A percentile compares a stretch with the other conserved stretches of the same genome.
These are phyloP conservation scores for Termitomyces sp. DNA, from an alignment of 768 basidiomycete species.

Conservation along the genomic window DNA sequence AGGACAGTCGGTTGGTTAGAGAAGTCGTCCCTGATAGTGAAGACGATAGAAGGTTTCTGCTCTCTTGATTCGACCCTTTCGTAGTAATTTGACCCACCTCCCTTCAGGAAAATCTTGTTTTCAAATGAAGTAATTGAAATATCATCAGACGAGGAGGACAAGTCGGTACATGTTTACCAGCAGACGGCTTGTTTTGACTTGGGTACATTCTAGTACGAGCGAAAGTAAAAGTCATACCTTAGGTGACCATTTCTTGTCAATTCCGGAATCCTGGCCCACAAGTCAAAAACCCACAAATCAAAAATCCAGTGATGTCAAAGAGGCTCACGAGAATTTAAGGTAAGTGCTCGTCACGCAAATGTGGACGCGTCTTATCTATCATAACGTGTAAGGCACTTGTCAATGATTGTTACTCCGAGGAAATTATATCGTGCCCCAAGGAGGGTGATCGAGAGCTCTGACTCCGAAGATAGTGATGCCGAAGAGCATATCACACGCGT, in stretches of 20 bases:
- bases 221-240: neutral
- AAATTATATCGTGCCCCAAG: slow-evolving; percentile 16
- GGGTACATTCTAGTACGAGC: neutral
- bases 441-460: slow-evolving; percentile 32
- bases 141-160: slow-evolving; percentile 42
- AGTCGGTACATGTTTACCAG: slow-evolving; percentile 24
- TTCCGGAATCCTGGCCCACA: neutral
- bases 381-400: neutral
- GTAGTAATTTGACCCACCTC: neutral
- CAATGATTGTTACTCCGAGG: slow-evolving; percentile 1
- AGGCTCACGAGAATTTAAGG: neutral
- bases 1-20: slow-evolving; percentile 1
- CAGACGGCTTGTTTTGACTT: neutral
- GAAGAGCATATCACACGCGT: slow-evolving; percentile 16
- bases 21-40: slow-evolving; percentile 47
- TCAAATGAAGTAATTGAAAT: slow-evolving; percentile 44
- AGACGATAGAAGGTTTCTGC: slow-evolving; percentile 29
- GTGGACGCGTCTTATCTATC: neutral
- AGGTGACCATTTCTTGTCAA: neutral
- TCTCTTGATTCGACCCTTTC: neutral
- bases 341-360: neutral
- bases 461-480: slow-evolving; percentile 21
- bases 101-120: neutral
- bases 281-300: neutral
- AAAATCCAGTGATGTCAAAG: neutral